A percentile compares a stretch with the other conserved stretches of the same genome.
These are phyloP conservation scores for Ascochyta pisi DNA, from an alignment of 2,329 filamentous ascomycete genomes.

Conservation along the genomic window DNA sequence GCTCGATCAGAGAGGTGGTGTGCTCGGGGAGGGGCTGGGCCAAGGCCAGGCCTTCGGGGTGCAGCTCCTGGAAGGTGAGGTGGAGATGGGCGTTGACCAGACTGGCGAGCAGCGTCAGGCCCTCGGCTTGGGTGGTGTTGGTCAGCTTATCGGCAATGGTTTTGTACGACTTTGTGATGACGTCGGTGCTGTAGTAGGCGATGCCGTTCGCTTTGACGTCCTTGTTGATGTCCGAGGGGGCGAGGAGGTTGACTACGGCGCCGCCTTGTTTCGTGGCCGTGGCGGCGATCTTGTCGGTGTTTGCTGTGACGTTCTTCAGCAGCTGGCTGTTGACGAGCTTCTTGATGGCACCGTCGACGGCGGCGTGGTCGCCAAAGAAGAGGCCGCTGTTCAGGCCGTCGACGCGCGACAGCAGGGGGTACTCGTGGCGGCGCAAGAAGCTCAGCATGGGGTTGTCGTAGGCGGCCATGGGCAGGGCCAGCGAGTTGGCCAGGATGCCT, in stretches of 20 bases:
- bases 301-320: constrained; percentile 63
- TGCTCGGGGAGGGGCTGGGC: constrained; percentile 80
- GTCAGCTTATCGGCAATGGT: constrained; percentile 69
- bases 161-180: constrained; percentile 69
- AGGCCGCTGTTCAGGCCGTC: constrained; percentile 74
- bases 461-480: constrained; percentile 83
- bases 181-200: constrained; percentile 75
- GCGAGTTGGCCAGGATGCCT: constrained; percentile 79
- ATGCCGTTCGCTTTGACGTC: constrained; percentile 72
- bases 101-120: constrained; percentile 70
- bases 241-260: constrained; percentile 63
- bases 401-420: constrained; percentile 75
- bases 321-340: constrained; percentile 53
- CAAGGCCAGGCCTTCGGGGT: constrained; percentile 77
- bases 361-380: constrained; percentile 71
- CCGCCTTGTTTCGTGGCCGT: constrained; percentile 62
- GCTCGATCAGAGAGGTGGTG: constrained; percentile 75
- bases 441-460: constrained; percentile 74
- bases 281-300: constrained; percentile 66
- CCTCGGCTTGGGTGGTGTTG: constrained; percentile 61
- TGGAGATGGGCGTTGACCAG: constrained; percentile 89
- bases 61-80: constrained; percentile 80
- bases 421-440: constrained; percentile 78
- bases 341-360: constrained; percentile 53
- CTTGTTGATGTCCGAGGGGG: constrained; percentile 66